Conservation (phyloP, 2,329 filamentous ascomycete species). For the Penicillium sp. region DNA sequence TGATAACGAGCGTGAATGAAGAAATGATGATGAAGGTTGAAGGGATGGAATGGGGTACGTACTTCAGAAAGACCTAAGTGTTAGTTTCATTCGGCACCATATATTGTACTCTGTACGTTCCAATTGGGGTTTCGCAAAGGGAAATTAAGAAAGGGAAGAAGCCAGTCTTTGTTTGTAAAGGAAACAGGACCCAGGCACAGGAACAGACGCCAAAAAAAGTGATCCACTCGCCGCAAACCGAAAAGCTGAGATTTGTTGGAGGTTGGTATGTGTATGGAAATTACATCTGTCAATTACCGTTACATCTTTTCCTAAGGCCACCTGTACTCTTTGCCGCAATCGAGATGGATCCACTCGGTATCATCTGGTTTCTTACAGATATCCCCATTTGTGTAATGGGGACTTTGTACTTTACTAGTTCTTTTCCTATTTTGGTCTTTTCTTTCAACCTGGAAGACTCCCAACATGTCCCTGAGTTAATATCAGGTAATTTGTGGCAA, state of each 20-base stretch:
- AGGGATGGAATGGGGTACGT: constrained; percentile 25
- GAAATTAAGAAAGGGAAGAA: not conserved
- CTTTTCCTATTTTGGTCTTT: not conserved
- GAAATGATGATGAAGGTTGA: constrained; percentile 26
- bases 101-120: not conserved
- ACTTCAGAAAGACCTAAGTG: constrained; percentile 13
- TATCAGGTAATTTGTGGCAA: constrained; percentile 5
- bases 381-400: too few species aligned
- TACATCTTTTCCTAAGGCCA: constrained; percentile 6
- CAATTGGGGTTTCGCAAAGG: not conserved
- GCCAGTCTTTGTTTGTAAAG: not conserved
- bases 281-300: not conserved
- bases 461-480: not conserved
- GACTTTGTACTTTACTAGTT: not conserved
- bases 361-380: too few species aligned
- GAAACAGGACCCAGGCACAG: not conserved
- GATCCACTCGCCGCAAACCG: constrained; percentile 7
- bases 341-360: not conserved
- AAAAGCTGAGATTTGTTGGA: too few species aligned
- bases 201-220: not conserved
- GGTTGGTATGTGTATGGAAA: too few species aligned
- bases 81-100: constrained; percentile 12
- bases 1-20: constrained; percentile 20
- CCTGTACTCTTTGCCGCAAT: constrained; percentile 5
- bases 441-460: not conserved